phyloP scores from a whole-genome alignment of 345 rosid species.

The Moricandia arvensis region DNA sequence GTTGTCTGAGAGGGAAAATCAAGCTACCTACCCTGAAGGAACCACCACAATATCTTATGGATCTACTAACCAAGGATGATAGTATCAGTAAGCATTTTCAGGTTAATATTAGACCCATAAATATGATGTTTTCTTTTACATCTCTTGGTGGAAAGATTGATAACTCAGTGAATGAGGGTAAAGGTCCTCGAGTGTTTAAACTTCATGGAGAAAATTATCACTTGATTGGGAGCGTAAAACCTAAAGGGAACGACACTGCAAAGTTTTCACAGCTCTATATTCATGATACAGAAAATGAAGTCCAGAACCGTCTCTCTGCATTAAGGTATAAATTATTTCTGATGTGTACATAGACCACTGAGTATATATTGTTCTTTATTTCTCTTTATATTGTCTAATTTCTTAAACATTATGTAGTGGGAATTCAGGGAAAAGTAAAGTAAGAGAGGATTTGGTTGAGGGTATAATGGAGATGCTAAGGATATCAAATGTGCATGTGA shows the following conservation, averaged over 20 bases:
- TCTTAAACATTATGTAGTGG: not conserved
- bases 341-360: no score
- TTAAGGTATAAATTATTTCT: not conserved
- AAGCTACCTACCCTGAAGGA: not conserved
- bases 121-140: not conserved
- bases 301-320: not conserved
- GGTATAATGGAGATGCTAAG: not conserved
- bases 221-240: not conserved
- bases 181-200: not conserved
- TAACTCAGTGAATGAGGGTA: not conserved
- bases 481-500: not conserved
- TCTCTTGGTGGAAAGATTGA: not conserved
- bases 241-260: not conserved
- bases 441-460: not conserved
- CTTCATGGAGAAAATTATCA: not conserved
- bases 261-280: not conserved
- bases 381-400: no score
- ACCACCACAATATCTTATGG: not conserved
- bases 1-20: not conserved
- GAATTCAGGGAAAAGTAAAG: not conserved
- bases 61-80: not conserved
- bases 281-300: not conserved
- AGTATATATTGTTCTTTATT: no score
- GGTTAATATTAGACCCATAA: not conserved
- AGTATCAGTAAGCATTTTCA: not conserved